Conservation (phyloP, 177 flowering plant species). For the Telopea speciosissima region DNA sequence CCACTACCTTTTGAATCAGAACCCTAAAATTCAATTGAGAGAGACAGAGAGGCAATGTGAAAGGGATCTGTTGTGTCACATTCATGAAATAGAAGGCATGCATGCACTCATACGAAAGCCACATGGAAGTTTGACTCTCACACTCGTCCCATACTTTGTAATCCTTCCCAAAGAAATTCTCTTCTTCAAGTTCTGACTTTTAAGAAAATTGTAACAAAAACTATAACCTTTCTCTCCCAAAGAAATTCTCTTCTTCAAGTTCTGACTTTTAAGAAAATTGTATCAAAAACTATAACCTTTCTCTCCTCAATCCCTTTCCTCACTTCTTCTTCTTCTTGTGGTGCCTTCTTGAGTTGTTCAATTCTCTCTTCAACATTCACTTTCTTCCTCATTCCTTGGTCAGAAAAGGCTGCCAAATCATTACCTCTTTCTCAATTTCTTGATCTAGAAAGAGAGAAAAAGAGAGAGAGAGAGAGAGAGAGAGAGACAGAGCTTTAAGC, state of each 20-base stretch:
- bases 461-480: slow-evolving; percentile 1
- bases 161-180: background rate
- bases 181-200: too few relatives aligned
- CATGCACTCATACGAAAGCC: background rate
- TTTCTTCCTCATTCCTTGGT: background rate
- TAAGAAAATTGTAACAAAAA: too few relatives aligned
- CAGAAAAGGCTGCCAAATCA: slow-evolving; percentile 1
- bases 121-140: background rate
- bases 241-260: too few relatives aligned
- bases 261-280: too few relatives aligned
- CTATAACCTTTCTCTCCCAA: background rate
- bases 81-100: background rate
- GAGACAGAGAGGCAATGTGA: too few relatives aligned
- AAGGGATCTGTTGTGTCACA: too few relatives aligned
- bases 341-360: background rate
- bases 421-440: background rate
- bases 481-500: too few relatives aligned
- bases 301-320: background rate
- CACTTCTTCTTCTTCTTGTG: background rate
- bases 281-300: too few relatives aligned
- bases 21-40: too few relatives aligned
- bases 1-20: too few relatives aligned
- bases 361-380: background rate
- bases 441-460: background rate
- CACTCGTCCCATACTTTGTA: background rate